Conservation (phyloP, 805 yeast species). For the Starmerella asiatica region DNA sequence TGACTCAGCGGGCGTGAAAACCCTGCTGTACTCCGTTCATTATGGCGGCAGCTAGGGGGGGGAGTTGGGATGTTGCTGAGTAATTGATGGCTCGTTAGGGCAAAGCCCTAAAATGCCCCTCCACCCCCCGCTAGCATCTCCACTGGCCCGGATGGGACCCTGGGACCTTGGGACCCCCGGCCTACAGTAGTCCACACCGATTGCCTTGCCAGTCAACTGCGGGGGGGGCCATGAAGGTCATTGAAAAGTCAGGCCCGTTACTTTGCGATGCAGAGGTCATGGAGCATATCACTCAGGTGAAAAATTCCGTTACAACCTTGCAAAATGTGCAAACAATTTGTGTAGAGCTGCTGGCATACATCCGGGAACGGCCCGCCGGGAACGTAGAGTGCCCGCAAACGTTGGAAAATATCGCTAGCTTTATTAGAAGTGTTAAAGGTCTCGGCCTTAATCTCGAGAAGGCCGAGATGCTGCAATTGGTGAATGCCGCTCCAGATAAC, state of each 20-base stretch:
- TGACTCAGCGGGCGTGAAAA: constrained; percentile 1
- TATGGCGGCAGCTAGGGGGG: too few species aligned
- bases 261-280: constrained; percentile 55
- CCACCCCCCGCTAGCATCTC: background rate
- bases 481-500: constrained; percentile 67
- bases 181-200: background rate
- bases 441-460: constrained; percentile 51
- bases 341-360: constrained; percentile 28
- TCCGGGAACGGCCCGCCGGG: constrained; percentile 30
- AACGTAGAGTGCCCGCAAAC: constrained; percentile 28
- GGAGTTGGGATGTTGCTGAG: background rate
- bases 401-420: constrained; percentile 25
- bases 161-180: too few species aligned
- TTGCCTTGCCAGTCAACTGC: background rate
- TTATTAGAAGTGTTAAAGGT: constrained; percentile 33
- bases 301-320: constrained; percentile 23
- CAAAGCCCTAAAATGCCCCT: background rate
- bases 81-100: background rate
- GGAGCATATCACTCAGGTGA: constrained; percentile 38
- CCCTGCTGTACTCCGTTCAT: background rate
- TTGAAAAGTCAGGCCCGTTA: constrained; percentile 41
- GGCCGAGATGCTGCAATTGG: constrained; percentile 70
- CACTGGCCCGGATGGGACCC: too few species aligned
- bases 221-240: constrained; percentile 29
- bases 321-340: constrained; percentile 27